Evolutionary conservation across 1,284 basidiomycete genomes (phyloP).

Genomic region (Cutaneotrichosporon spelunceum): DNA sequence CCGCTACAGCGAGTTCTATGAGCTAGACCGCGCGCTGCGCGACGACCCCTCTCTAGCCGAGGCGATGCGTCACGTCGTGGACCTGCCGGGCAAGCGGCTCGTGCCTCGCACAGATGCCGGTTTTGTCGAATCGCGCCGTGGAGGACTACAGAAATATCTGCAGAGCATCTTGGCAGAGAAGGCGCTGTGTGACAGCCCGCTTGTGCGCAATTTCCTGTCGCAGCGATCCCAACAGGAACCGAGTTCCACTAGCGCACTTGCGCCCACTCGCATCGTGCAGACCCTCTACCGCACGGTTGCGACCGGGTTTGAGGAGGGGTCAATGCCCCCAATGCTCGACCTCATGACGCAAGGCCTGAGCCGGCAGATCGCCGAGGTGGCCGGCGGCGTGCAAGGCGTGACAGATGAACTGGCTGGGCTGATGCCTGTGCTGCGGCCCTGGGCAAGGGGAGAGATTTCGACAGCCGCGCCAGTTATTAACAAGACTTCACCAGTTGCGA

Average conservation of each 20-base stretch:
- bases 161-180: slow-evolving; percentile 72
- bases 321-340: slow-evolving; percentile 89
- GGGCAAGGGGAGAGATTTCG: neutral
- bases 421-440: slow-evolving; percentile 5
- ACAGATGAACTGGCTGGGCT: slow-evolving; percentile 56
- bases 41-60: slow-evolving; percentile 25
- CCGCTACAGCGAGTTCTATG: slow-evolving; percentile 90
- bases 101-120: slow-evolving; percentile 71
- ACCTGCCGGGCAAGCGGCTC: slow-evolving; percentile 87
- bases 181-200: slow-evolving; percentile 73
- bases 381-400: slow-evolving; percentile 73
- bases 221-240: slow-evolving; percentile 46
- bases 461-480: neutral
- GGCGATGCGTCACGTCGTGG: slow-evolving; percentile 39
- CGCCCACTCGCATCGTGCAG: slow-evolving; percentile 66
- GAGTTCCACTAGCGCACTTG: slow-evolving; percentile 54
- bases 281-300: slow-evolving; percentile 79
- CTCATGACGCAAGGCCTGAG: slow-evolving; percentile 67
- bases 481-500: neutral
- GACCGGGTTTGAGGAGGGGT: slow-evolving; percentile 55
- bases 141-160: slow-evolving; percentile 80
- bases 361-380: slow-evolving; percentile 81
- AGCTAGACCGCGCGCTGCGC: slow-evolving; percentile 74
- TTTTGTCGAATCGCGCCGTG: slow-evolving; percentile 75
- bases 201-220: slow-evolving; percentile 82